Percentiles rank a stretch among this genome's conserved stretches.
These are phyloP conservation scores for Flaveria sonorensis DNA, from an alignment of 129 eudicot species.

Conservation along the genomic window DNA sequence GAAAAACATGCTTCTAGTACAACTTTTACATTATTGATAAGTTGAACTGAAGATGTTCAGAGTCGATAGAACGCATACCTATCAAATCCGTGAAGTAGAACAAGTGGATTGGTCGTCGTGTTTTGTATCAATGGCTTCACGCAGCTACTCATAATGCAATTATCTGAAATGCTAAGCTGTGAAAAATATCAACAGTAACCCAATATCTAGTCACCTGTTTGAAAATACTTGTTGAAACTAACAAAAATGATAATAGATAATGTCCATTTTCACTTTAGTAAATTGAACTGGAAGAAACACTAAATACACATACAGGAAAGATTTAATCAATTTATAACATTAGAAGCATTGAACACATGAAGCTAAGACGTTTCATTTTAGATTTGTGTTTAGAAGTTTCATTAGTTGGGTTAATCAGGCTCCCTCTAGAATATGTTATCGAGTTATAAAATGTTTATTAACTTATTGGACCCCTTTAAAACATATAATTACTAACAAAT, in stretches of 20 bases:
- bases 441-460: no score
- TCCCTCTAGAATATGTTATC: no score
- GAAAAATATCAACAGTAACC: slow-evolving; percentile 14
- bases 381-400: no score
- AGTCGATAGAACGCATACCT: slow-evolving; percentile 44
- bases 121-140: slow-evolving; percentile 61
- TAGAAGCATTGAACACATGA: not conserved
- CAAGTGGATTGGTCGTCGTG: slow-evolving; percentile 59
- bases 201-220: not conserved
- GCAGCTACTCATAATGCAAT: slow-evolving; percentile 83
- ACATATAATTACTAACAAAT: no score
- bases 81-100: slow-evolving; percentile 95
- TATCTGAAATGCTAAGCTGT: slow-evolving; percentile 58
- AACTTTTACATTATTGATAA: not conserved
- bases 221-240: not conserved
- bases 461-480: no score
- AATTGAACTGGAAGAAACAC: not conserved
- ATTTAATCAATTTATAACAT: not conserved
- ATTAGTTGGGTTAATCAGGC: no score
- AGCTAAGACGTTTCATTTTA: not conserved
- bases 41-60: not conserved
- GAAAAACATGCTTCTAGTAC: not conserved
- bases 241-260: not conserved
- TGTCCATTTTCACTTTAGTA: not conserved
- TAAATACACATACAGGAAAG: not conserved